Conservation (phyloP, 352 stramenopile species). For the Phytopythium ostracodes region DNA sequence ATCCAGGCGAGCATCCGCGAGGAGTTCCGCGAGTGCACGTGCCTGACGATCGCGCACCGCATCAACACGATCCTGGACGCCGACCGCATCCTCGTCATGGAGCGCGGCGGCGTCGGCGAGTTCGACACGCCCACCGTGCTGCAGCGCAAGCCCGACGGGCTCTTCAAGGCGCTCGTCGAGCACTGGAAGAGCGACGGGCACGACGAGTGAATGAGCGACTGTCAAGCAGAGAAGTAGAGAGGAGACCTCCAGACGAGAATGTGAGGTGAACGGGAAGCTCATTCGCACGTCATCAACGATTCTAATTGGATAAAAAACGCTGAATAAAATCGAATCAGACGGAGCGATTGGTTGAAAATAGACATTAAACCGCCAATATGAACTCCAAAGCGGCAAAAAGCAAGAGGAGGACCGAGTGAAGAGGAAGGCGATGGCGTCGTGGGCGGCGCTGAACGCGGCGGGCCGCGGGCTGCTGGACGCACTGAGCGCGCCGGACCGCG, state of each 20-base stretch:
- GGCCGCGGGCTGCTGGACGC: slow-evolving; percentile 17
- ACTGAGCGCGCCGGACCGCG: slow-evolving; percentile 16
- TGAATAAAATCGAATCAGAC: not conserved
- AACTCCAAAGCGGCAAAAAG: not conserved
- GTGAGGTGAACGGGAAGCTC: too few species aligned
- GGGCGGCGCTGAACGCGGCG: slow-evolving; percentile 58
- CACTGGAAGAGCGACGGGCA: slow-evolving; percentile 67
- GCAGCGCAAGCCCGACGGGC: slow-evolving; percentile 54
- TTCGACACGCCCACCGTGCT: slow-evolving; percentile 89
- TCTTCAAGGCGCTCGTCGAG: slow-evolving; percentile 73
- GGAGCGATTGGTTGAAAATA: not conserved
- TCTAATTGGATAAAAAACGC: not conserved
- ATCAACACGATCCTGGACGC: slow-evolving; percentile 96
- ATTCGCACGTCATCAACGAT: too few species aligned
- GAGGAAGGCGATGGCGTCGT: slow-evolving; percentile 40
- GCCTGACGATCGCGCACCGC: slow-evolving; percentile 97
- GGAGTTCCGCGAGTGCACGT: slow-evolving; percentile 92
- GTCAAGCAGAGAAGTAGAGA: too few species aligned
- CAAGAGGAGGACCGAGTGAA: too few species aligned
- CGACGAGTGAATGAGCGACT: too few species aligned
- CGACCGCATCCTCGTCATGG: slow-evolving; percentile 94
- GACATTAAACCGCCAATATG: not conserved
- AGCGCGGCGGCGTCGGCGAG: slow-evolving; percentile 90
- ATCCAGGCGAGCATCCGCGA: slow-evolving; percentile 90
- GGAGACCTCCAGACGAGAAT: too few species aligned